These are phyloP conservation scores for Cornus florida DNA, from an alignment of 148 eudicot genomes.

Conservation along the genomic window DNA sequence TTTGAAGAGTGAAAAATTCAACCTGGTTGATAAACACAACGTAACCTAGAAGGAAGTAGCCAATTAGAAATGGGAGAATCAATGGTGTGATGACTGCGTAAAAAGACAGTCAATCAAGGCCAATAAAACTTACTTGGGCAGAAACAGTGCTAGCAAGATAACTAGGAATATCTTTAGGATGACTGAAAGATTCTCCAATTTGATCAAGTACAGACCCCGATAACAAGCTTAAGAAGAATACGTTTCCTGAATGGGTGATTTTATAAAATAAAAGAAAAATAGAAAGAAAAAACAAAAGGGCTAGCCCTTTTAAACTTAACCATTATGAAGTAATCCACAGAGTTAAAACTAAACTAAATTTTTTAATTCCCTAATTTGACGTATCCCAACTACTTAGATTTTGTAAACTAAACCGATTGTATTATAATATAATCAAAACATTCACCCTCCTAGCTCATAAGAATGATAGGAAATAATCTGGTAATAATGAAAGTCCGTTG, in stretches of 20 bases:
- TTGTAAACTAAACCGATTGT: too few relatives aligned
- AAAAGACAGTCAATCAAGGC: not conserved
- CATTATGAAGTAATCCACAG: too few relatives aligned
- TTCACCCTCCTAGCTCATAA: too few relatives aligned
- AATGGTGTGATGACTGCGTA: not conserved
- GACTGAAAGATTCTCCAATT: conserved; percentile 72
- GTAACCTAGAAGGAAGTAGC: conserved; percentile 80
- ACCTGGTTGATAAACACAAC: conserved; percentile 91
- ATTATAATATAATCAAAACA: too few relatives aligned
- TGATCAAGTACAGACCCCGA: conserved; percentile 92
- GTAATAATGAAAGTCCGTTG: conserved; percentile 11
- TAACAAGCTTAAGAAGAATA: conserved; percentile 79
- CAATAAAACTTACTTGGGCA: conserved; percentile 55
- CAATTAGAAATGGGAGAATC: conserved; percentile 82
- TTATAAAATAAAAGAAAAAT: too few relatives aligned
- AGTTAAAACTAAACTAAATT: too few relatives aligned
- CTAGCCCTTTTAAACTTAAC: too few relatives aligned
- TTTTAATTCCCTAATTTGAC: too few relatives aligned
- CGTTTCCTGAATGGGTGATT: conserved; percentile 41
- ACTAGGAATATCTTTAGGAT: conserved; percentile 72
- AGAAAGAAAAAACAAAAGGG: too few relatives aligned
- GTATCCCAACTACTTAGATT: too few relatives aligned
- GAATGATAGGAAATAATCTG: too few relatives aligned
- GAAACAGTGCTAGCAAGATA: conserved; percentile 86
- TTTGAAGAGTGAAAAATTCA: conserved; percentile 4